Evolutionary conservation across 805 yeast genomes (phyloP).

Genomic region (Saccharomyces eubayanus): DNA sequence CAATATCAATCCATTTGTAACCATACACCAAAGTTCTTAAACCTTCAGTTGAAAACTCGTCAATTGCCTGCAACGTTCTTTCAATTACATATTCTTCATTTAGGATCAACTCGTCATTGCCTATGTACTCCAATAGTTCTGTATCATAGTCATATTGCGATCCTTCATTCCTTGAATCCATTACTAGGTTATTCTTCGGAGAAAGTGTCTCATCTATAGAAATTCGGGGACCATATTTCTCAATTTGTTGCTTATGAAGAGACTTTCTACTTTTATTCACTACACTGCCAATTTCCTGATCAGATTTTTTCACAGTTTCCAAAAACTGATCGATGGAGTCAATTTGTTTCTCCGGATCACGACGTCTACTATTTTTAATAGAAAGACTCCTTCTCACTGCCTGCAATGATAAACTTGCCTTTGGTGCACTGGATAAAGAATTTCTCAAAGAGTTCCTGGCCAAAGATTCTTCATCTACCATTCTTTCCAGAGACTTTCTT

Average conservation of each 20-base stretch:
- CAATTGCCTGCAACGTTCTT: slow-evolving; percentile 80
- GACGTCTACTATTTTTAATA: slow-evolving; percentile 6
- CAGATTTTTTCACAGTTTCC: slow-evolving; percentile 36
- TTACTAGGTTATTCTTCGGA: neutral
- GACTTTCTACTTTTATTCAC: slow-evolving; percentile 48
- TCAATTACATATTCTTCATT: slow-evolving; percentile 76
- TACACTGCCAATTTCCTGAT: slow-evolving; percentile 46
- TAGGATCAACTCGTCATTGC: slow-evolving; percentile 48
- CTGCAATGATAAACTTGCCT: slow-evolving; percentile 25
- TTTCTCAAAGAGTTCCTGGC: slow-evolving; percentile 30
- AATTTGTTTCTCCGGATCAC: slow-evolving; percentile 25
- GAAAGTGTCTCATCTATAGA: slow-evolving; percentile 4
- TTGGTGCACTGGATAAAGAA: slow-evolving; percentile 21
- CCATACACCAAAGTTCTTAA: slow-evolving; percentile 81
- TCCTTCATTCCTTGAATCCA: neutral
- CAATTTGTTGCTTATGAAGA: slow-evolving; percentile 48
- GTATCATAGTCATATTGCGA: neutral
- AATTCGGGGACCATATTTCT: slow-evolving; percentile 37
- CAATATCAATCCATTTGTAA: slow-evolving; percentile 56
- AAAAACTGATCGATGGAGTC: slow-evolving; percentile 46
- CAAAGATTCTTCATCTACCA: slow-evolving; percentile 12
- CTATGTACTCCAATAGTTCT: slow-evolving; percentile 32
- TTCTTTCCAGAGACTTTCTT: slow-evolving; percentile 38
- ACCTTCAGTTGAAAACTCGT: slow-evolving; percentile 92
- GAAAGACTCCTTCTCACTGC: slow-evolving; percentile 28